phyloP scores from a whole-genome alignment of 768 basidiomycete species.

The Pleurotus tuber-regium region DNA sequence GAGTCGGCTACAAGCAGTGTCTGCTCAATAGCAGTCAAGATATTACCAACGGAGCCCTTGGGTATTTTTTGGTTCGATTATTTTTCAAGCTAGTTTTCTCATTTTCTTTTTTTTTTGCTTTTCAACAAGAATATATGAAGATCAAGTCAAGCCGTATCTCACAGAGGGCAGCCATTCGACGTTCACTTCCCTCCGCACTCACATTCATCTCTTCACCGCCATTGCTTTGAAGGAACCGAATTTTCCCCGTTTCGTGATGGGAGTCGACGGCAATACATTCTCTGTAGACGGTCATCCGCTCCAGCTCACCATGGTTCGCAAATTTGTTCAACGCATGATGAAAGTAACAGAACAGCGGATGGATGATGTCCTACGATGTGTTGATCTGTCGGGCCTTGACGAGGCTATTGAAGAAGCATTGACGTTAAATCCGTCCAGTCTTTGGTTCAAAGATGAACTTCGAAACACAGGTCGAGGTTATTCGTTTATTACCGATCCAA shows the following conservation, averaged over 20 bases:
- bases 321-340: not conserved
- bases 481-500: not conserved
- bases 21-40: not conserved
- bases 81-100: not conserved
- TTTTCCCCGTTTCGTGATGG: constrained; percentile 9
- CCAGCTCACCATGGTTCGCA: not conserved
- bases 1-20: not conserved
- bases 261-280: not conserved
- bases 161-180: not conserved
- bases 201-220: constrained; percentile 1
- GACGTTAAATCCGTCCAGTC: not conserved
- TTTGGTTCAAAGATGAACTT: not conserved
- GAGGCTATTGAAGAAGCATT: not conserved
- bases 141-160: not conserved
- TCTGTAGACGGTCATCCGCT: constrained; percentile 8
- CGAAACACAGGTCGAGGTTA: not conserved
- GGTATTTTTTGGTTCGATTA: not conserved
- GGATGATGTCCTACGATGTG: not conserved
- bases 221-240: constrained; percentile 6
- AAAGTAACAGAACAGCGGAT: not conserved
- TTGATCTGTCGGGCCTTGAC: not conserved
- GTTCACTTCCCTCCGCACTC: not conserved
- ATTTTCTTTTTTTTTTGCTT: not conserved
- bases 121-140: not conserved
- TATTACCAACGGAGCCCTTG: not conserved